These are phyloP conservation scores for Penicillium rolfsii DNA, from an alignment of 2,329 filamentous ascomycete species.

Conservation along the genomic window DNA sequence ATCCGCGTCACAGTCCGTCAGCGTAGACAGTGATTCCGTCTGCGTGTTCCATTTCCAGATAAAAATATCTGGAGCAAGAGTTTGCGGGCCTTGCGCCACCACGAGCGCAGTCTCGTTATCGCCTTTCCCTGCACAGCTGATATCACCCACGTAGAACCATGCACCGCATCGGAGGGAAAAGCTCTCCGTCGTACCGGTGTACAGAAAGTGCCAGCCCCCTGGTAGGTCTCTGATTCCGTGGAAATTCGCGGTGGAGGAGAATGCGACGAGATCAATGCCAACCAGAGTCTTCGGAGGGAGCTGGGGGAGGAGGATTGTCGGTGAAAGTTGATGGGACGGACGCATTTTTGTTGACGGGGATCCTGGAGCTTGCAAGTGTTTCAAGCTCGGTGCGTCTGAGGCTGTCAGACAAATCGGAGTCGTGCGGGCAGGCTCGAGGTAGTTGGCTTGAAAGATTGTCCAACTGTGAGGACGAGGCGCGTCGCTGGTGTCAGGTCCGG, in stretches of 20 bases:
- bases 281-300: slow-evolving; percentile 54
- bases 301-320: slow-evolving; percentile 48
- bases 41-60: slow-evolving; percentile 59
- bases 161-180: slow-evolving; percentile 64
- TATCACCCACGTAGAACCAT: slow-evolving; percentile 60
- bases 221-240: slow-evolving; percentile 64
- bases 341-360: slow-evolving; percentile 17
- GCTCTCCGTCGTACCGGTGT: slow-evolving; percentile 60
- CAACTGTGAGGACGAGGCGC: not conserved
- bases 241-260: slow-evolving; percentile 65
- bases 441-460: slow-evolving; percentile 8
- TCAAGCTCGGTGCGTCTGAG: not conserved
- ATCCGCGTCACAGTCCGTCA: slow-evolving; percentile 39
- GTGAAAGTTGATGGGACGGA: slow-evolving; percentile 37
- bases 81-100: slow-evolving; percentile 4
- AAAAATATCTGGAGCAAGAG: slow-evolving; percentile 48
- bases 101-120: slow-evolving; percentile 23
- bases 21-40: slow-evolving; percentile 40
- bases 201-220: slow-evolving; percentile 63
- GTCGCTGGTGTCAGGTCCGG: slow-evolving; percentile 7
- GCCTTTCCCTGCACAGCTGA: slow-evolving; percentile 26
- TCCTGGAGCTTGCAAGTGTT: not conserved
- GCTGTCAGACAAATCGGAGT: not conserved
- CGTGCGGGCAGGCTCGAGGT: slow-evolving; percentile 1
- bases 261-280: slow-evolving; percentile 60